These are phyloP conservation scores for Aspergillus sclerotioniger DNA, from an alignment of 495 filamentous ascomycete species.

Conservation along the genomic window DNA sequence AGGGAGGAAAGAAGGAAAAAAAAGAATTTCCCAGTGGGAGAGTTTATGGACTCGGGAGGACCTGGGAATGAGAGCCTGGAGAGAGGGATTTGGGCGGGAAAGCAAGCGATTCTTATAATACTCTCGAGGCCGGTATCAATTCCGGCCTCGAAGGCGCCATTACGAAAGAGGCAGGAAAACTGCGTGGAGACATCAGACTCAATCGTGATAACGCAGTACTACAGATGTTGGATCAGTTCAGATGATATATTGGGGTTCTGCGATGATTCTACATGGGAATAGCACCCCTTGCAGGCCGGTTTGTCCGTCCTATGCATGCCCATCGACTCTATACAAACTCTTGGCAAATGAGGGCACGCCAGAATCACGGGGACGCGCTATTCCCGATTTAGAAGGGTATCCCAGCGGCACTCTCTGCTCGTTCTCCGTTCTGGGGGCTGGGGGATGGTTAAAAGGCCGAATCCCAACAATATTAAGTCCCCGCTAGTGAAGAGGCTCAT, in stretches of 20 bases:
- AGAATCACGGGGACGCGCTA: constrained; percentile 36
- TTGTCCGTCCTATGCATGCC: not conserved
- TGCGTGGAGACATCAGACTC: constrained; percentile 22
- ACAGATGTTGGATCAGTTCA: not conserved
- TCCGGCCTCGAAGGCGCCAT: constrained; percentile 50
- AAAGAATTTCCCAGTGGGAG: not conserved
- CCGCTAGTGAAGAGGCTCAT: not conserved
- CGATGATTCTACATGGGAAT: not conserved
- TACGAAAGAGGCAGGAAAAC: constrained; percentile 36
- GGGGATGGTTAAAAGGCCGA: not conserved
- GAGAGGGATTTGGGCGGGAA: constrained; percentile 27
- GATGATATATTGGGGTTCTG: constrained; percentile 1
- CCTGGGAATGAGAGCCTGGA: not conserved
- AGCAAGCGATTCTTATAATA: constrained; percentile 52
- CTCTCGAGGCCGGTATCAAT: constrained; percentile 59
- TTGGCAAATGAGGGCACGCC: constrained; percentile 28
- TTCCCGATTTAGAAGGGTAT: constrained; percentile 24
- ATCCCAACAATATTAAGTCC: not conserved
- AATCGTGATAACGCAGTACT: constrained; percentile 1
- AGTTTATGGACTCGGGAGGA: not conserved
- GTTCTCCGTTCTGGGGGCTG: not conserved
- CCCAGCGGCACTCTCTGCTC: not conserved
- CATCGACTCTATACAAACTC: constrained; percentile 30
- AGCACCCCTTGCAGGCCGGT: constrained; percentile 16
- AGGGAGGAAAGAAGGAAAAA: constrained; percentile 19